Evolutionary conservation across 108 stramenopile species (phyloP), one percentile per base, ranked within the genome.

Genomic region (Chaetoceros muelleri): DNA sequence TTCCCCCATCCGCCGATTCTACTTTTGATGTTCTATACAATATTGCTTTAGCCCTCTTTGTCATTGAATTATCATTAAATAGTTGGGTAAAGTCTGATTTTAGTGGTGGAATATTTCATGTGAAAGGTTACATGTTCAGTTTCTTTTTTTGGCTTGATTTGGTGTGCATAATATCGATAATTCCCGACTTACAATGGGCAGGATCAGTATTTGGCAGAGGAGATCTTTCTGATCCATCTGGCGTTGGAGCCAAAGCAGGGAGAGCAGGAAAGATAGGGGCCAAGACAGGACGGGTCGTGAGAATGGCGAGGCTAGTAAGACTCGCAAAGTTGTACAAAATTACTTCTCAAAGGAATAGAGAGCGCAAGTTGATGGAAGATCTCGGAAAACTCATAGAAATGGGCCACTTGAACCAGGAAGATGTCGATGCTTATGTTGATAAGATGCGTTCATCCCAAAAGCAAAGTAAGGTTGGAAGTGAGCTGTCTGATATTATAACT

Each of bases 61-160:
- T 62, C 19, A 25, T 65, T 5, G 85, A 87, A 53, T 70, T 87
- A 60, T 40, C 79, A 24, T 21, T 79, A 30, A 46, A 72, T 53
- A 54, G 63, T n/a, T 70, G 58, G 57, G 74, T 44, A 8, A 81
- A 80, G 46, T 75, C 65, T 30, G 74, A 71, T 24, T 83, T 67
- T 60, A 65, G 70, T 18, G 46, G 51, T 10, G 68, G 68, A 3
- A 50, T 70, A n/a, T 64, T 64, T 53, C 44, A 30, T 19, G 52
- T 70, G 24, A 67, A 64, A 49, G 71, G 71, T 46, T 77, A 73
- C 51, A 67, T 66, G n/a, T 65, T 64, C 30, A 71, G 70, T 51
- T 83, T 84, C 67, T 84, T 78, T 70, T 87, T 87, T 57, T 81
- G 71, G 68, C 74, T 83, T 24, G 86, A 83, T 67, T 62, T 81